Evolutionary conservation across 2,329 filamentous ascomycete species (phyloP).

Genomic region (Diaporthe ampelina): DNA sequence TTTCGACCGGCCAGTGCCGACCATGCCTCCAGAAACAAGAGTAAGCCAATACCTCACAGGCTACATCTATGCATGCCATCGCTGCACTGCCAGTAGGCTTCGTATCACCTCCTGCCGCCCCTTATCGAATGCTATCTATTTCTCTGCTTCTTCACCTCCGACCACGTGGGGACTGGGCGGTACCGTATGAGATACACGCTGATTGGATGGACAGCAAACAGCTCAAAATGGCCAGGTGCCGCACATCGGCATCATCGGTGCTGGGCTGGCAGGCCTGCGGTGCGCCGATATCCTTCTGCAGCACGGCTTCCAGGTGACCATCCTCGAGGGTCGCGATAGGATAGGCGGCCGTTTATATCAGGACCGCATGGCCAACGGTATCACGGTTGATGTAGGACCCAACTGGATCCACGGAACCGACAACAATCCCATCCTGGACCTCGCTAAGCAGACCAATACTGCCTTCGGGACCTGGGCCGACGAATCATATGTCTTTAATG

Average conservation of each 20-base stretch:
- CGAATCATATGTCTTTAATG: conserved; percentile 68
- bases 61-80: background rate
- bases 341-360: conserved; percentile 76
- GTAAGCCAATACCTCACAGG: conserved; percentile 12
- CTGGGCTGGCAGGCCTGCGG: conserved; percentile 78
- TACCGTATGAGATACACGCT: background rate
- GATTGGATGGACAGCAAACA: conserved; percentile 43
- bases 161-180: too few species aligned
- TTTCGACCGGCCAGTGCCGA: background rate
- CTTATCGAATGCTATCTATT: background rate
- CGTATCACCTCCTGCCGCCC: background rate
- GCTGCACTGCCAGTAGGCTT: background rate
- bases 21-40: conserved; percentile 2
- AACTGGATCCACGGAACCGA: conserved; percentile 85
- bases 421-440: conserved; percentile 77
- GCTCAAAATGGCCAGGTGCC: conserved; percentile 52
- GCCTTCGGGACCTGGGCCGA: conserved; percentile 63
- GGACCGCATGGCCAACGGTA: conserved; percentile 61
- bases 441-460: conserved; percentile 74
- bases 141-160: background rate
- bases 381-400: conserved; percentile 73
- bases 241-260: conserved; percentile 77
- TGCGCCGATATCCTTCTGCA: conserved; percentile 77
- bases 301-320: conserved; percentile 75
- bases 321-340: conserved; percentile 77